phyloP scores from a whole-genome alignment of 179 eudicot species.

The Drosera spatulata region DNA sequence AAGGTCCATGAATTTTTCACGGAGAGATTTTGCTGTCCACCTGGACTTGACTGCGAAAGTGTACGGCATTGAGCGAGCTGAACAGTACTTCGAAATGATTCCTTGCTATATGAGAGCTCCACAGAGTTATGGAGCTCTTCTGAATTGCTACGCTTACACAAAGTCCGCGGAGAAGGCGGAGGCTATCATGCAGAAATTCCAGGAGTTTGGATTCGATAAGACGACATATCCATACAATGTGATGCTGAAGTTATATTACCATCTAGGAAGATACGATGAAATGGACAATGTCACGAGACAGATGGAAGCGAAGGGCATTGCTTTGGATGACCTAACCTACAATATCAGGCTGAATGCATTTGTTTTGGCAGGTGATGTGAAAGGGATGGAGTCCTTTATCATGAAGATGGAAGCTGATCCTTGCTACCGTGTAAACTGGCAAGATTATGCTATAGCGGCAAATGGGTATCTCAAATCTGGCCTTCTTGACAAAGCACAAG shows the following conservation, averaged over 20 bases:
- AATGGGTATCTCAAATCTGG: conserved; percentile 41
- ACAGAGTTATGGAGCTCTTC: conserved; percentile 8
- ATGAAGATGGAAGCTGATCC: conserved; percentile 44
- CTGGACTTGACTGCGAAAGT: conserved; percentile 11
- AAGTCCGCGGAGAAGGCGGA: conserved; percentile 14
- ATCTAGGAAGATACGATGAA: conserved; percentile 23
- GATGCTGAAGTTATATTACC: conserved; percentile 35
- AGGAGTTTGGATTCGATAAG: conserved; percentile 13
- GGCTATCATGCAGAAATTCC: conserved; percentile 28
- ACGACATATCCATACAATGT: conserved; percentile 20
- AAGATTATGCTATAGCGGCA: conserved; percentile 26
- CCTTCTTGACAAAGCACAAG: conserved; percentile 19
- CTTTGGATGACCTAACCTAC: conserved; percentile 17
- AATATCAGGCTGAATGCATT: conserved; percentile 24
- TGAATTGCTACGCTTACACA: conserved; percentile 9
- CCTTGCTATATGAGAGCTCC: conserved; percentile 9
- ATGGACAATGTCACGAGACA: conserved; percentile 28
- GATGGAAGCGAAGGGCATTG: conserved; percentile 37
- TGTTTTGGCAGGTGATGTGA: conserved; percentile 21
- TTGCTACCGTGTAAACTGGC: conserved; percentile 8
- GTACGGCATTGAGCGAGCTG: conserved; percentile 13
- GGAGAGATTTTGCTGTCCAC: conserved; percentile 4
- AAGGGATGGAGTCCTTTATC: conserved; percentile 39
- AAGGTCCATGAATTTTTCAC: conserved; percentile 2
- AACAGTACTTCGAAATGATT: conserved; percentile 8